These are phyloP conservation scores for Solanum commersonii DNA, from an alignment of 257 asterid genomes.

Conservation along the genomic window DNA sequence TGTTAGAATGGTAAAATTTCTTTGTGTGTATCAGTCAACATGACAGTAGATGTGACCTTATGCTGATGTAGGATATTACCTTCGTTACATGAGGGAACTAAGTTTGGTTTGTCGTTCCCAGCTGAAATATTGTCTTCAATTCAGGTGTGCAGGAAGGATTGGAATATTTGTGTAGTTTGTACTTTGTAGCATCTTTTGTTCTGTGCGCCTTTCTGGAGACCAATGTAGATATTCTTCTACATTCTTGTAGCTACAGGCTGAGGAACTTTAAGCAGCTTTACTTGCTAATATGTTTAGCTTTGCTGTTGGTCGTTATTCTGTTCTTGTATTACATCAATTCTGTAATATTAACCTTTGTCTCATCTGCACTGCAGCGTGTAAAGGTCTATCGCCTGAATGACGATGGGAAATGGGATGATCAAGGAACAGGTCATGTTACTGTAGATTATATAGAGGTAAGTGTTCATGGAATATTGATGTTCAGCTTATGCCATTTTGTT, in stretches of 20 bases:
- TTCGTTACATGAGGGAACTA: neutral
- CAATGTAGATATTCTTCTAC: neutral
- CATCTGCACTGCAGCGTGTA: conserved; percentile 59
- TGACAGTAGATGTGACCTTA: neutral
- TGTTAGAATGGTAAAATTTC: neutral
- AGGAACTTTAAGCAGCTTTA: neutral
- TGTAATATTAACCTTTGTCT: neutral
- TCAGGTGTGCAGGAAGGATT: neutral
- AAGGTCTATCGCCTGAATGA: conserved; percentile 88
- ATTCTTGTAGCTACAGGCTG: neutral
- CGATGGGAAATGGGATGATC: conserved; percentile 99
- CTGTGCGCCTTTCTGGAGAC: neutral
- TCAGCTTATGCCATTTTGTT: neutral
- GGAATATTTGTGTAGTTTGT: neutral
- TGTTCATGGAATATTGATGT: neutral
- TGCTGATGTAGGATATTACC: neutral
- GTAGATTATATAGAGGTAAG: conserved; percentile 82
- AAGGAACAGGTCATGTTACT: conserved; percentile 97
- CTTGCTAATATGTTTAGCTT: neutral
- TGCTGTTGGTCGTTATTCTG: neutral
- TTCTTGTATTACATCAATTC: neutral
- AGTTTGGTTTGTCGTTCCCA: neutral
- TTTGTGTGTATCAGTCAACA: neutral
- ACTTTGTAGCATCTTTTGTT: neutral
- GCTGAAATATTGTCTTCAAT: neutral